These are phyloP conservation scores for Xylaria polymorpha DNA, from an alignment of 2,329 filamentous ascomycete species.

Conservation along the genomic window DNA sequence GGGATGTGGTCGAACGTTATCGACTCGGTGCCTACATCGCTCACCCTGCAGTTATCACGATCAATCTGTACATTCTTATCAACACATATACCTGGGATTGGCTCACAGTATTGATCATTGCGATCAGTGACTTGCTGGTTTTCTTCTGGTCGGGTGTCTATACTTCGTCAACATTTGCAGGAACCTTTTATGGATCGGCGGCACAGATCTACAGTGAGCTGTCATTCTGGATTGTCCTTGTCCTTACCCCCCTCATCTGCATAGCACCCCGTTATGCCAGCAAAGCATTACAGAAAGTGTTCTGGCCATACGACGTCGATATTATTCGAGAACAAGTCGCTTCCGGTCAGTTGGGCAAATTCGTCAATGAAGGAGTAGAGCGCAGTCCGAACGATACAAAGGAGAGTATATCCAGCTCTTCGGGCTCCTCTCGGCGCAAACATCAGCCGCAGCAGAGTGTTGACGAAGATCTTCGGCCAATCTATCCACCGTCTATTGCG, in stretches of 20 bases:
- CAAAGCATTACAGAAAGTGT: constrained; percentile 93
- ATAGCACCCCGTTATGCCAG: constrained; percentile 87
- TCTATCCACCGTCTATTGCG: constrained; percentile 91
- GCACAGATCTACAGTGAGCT: constrained; percentile 82
- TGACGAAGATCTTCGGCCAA: constrained; percentile 89
- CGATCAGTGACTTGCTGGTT: constrained; percentile 84
- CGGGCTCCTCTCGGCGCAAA: constrained; percentile 61
- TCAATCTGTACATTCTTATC: constrained; percentile 94
- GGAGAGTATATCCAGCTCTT: constrained; percentile 52
- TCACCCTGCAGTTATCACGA: constrained; percentile 84
- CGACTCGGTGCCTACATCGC: constrained; percentile 90
- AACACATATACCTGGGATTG: constrained; percentile 99
- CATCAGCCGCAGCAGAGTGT: constrained; percentile 70
- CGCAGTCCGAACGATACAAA: constrained; percentile 54
- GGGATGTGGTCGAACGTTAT: constrained; percentile 80
- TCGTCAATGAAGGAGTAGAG: constrained; percentile 56
- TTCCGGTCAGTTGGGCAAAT: constrained; percentile 82
- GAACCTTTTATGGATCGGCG: constrained; percentile 78
- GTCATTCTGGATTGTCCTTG: constrained; percentile 86
- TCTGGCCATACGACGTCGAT: constrained; percentile 91
- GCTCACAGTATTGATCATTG: constrained; percentile 86
- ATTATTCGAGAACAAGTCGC: constrained; percentile 94
- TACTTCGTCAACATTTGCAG: constrained; percentile 62
- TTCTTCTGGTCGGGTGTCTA: constrained; percentile 98
- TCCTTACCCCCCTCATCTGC: constrained; percentile 83